Conservation (phyloP, 306 rosid species). For the Castanopsis chinensis region DNA sequence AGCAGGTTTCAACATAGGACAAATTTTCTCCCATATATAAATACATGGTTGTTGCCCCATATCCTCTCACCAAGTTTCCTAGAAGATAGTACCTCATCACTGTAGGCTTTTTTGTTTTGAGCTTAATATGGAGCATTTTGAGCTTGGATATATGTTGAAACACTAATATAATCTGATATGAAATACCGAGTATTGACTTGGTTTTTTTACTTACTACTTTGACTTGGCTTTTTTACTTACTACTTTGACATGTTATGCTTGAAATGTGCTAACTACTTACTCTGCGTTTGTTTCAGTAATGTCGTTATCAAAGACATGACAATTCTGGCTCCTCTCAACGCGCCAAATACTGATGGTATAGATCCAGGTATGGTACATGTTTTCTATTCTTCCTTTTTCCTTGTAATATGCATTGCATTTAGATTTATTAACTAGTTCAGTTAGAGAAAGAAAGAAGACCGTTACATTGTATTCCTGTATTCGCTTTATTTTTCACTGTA, state of each 20-base stretch:
- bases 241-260: neutral
- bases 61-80: neutral
- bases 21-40: too few relatives aligned
- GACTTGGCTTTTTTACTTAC: too few relatives aligned
- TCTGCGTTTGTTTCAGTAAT: slow-evolving; percentile 57
- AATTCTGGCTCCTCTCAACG: slow-evolving; percentile 90
- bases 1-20: too few relatives aligned
- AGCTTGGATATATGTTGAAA: neutral
- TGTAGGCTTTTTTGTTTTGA: neutral
- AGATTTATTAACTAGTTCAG: neutral
- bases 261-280: neutral
- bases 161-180: neutral
- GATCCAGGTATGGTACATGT: slow-evolving; percentile 69
- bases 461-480: too few relatives aligned
- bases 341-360: slow-evolving; percentile 94
- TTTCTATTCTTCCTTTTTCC: neutral
- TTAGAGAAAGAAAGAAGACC: neutral
- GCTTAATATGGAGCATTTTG: neutral
- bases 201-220: neutral
- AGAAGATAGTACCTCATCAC: neutral
- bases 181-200: neutral
- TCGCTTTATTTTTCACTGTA: too few relatives aligned
- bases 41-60: too few relatives aligned
- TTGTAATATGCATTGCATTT: neutral
- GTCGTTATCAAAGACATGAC: slow-evolving; percentile 93